Percentiles rank a stretch among this genome's conserved stretches.
Conservation (phyloP, 129 eudicot genomes). For the Scalesia atractyloides region DNA sequence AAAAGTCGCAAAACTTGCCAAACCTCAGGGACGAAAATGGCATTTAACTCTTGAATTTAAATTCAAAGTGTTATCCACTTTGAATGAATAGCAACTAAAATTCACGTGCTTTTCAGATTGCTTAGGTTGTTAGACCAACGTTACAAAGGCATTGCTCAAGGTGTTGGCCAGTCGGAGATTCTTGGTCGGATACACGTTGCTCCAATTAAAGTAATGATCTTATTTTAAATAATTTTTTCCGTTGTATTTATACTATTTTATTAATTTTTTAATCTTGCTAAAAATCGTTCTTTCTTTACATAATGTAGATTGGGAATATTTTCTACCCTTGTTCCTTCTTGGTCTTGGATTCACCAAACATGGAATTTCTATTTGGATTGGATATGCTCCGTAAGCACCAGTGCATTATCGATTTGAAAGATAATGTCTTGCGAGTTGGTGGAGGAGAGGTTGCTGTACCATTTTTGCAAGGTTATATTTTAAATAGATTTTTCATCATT, state of each 20-base stretch:
- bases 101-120: conserved; percentile 49
- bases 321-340: conserved; percentile 89
- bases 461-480: conserved; percentile 64
- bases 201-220: conserved; percentile 74
- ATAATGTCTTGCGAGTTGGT: conserved; percentile 91
- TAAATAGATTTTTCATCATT: not conserved
- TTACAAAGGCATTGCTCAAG: conserved; percentile 92
- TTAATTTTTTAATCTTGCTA: conserved; percentile 7
- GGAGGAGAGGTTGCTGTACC: conserved; percentile 99
- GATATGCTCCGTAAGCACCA: conserved; percentile 98
- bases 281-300: not conserved
- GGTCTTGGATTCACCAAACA: conserved; percentile 93
- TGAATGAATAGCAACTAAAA: not conserved
- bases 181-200: conserved; percentile 97
- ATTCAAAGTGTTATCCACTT: not conserved
- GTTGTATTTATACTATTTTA: not conserved
- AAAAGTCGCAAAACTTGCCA: no score
- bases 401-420: conserved; percentile 95
- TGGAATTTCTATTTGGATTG: conserved; percentile 96
- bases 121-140: conserved; percentile 89
- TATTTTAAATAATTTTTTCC: not conserved
- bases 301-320: conserved; percentile 70
- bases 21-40: no score
- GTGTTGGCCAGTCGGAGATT: conserved; percentile 95
- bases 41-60: no score